Conservation (phyloP, 2,329 filamentous ascomycete genomes). For the Sporothrix pseudoabietina region DNA sequence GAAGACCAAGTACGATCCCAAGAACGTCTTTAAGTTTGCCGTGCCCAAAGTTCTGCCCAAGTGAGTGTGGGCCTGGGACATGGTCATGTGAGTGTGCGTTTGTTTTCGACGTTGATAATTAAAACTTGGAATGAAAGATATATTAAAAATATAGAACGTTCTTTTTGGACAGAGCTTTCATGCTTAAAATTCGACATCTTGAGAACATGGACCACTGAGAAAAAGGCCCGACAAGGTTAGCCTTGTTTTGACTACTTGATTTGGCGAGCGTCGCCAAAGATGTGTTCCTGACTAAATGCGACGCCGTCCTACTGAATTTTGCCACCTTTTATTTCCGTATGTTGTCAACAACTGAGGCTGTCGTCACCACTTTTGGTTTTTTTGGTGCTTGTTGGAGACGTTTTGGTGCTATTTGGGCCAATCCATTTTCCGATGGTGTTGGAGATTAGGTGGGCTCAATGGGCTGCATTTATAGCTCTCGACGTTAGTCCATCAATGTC, state of each 20-base stretch:
- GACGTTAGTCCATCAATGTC: background rate
- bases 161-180: background rate
- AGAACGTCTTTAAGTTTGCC: conserved; percentile 20
- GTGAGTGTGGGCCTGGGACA: background rate
- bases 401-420: background rate
- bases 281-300: background rate
- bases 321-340: background rate
- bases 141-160: background rate
- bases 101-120: background rate
- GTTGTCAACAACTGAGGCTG: background rate
- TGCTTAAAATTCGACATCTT: background rate
- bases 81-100: background rate
- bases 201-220: background rate
- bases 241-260: no score
- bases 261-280: background rate
- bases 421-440: background rate
- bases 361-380: background rate
- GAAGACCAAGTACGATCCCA: conserved; percentile 24
- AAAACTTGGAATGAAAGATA: background rate
- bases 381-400: background rate
- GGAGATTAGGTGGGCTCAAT: background rate
- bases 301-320: background rate
- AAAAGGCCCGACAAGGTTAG: background rate
- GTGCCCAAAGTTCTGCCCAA: background rate
- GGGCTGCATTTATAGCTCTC: background rate